phyloP scores from a whole-genome alignment of 768 basidiomycete genomes.

The Cystofilobasidium macerans region DNA sequence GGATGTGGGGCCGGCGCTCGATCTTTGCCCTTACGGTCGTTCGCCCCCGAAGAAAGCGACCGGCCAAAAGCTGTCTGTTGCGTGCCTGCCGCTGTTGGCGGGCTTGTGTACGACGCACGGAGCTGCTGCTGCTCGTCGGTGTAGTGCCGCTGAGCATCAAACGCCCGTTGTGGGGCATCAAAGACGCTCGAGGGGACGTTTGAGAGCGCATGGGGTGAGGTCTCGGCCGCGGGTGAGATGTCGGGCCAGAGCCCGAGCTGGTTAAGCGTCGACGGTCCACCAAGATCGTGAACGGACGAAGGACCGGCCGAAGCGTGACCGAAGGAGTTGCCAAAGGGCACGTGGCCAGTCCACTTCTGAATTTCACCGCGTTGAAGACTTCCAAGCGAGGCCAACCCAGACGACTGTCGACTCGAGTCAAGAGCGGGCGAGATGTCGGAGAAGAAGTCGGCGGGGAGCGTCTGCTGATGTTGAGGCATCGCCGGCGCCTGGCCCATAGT shows the following conservation, averaged over 20 bases:
- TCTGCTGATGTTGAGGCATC: not conserved
- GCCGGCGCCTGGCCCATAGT: not conserved
- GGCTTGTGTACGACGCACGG: not conserved
- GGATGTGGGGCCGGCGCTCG: not conserved
- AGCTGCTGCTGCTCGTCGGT: not conserved
- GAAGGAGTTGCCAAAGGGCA: not conserved
- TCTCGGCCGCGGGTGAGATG: not conserved
- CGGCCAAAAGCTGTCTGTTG: no score
- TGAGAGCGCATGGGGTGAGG: not conserved
- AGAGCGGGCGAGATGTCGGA: not conserved
- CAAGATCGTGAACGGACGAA: no score
- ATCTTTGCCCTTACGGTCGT: not conserved
- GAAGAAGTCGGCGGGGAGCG: not conserved
- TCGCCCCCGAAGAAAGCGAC: no score
- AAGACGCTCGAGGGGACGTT: not conserved
- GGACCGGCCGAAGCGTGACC: not conserved
- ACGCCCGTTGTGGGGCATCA: not conserved
- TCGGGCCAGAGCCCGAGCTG: conserved; percentile 4
- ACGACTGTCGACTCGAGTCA: not conserved
- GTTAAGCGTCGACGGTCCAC: not conserved
- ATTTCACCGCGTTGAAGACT: no score
- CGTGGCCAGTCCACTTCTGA: not conserved
- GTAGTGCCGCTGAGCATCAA: not conserved
- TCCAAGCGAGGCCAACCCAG: not conserved
- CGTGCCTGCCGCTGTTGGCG: not conserved